phyloP scores from a whole-genome alignment of 495 filamentous ascomycete genomes.

The Penicillium lagena region DNA sequence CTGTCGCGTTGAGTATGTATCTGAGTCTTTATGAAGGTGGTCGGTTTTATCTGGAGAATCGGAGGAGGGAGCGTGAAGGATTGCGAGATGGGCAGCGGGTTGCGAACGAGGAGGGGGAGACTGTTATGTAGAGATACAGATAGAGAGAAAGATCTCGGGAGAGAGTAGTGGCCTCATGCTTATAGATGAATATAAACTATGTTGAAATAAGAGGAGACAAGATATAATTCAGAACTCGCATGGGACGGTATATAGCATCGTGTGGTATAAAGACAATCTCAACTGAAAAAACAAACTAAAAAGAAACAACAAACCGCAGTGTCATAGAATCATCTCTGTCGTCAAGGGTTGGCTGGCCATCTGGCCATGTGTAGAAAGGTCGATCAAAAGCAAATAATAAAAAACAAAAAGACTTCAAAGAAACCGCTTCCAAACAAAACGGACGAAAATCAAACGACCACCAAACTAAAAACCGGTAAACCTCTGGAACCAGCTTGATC shows the following conservation, averaged over 20 bases:
- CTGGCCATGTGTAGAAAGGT: constrained; percentile 1
- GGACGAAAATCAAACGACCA: background rate
- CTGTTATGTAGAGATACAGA: constrained; percentile 3
- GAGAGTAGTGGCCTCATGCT: no score
- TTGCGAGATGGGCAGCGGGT: background rate
- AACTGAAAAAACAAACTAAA: no score
- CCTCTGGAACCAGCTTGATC: constrained; percentile 44
- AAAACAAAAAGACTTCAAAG: background rate
- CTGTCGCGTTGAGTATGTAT: constrained; percentile 75
- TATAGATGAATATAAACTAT: no score
- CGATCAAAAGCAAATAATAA: background rate
- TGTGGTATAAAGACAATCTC: no score
- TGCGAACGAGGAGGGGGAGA: background rate
- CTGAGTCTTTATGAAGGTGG: constrained; percentile 80
- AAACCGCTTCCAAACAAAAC: background rate
- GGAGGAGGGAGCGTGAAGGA: constrained; percentile 15
- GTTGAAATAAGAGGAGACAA: background rate
- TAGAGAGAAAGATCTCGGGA: no score
- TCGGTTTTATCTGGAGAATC: constrained; percentile 59
- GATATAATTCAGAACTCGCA: no score
- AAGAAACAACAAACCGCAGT: no score
- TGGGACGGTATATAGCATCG: no score
- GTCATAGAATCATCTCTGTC: constrained; percentile 15
- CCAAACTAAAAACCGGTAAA: constrained; percentile 27
- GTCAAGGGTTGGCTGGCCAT: constrained; percentile 1